These are phyloP conservation scores for Citrullus amarus DNA, from an alignment of 306 rosid genomes.

Conservation along the genomic window DNA sequence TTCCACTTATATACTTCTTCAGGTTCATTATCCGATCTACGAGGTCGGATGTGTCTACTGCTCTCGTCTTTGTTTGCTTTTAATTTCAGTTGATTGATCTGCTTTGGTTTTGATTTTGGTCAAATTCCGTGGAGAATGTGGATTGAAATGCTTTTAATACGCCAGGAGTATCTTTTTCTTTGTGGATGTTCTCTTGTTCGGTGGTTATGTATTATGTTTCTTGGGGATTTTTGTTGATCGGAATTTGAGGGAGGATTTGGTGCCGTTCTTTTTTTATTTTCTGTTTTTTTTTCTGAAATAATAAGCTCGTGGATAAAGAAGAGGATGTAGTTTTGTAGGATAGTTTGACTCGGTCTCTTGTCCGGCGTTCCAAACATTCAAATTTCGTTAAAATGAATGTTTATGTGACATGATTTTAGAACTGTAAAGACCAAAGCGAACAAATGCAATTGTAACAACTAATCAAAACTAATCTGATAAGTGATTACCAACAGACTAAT, in stretches of 20 bases:
- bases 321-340: not conserved
- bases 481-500: not conserved
- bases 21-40: slow-evolving; percentile 9
- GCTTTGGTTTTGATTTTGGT: not conserved
- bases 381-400: not conserved
- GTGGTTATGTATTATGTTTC: not conserved
- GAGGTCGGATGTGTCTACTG: not conserved
- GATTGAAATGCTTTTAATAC: not conserved
- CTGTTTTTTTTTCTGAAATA: not conserved
- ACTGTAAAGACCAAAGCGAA: not conserved
- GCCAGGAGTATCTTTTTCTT: not conserved
- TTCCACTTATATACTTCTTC: not conserved
- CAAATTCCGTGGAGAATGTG: not conserved
- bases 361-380: not conserved
- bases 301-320: not conserved
- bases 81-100: slow-evolving; percentile 5
- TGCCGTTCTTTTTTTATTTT: not conserved
- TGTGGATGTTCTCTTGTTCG: not conserved
- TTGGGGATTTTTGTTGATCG: not conserved
- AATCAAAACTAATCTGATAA: not conserved
- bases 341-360: not conserved
- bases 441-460: not conserved
- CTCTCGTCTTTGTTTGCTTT: not conserved
- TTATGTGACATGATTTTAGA: not conserved
- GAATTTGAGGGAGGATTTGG: not conserved